Evolutionary conservation across 2,329 filamentous ascomycete genomes (phyloP).

Genomic region (Colletotrichum filicis): DNA sequence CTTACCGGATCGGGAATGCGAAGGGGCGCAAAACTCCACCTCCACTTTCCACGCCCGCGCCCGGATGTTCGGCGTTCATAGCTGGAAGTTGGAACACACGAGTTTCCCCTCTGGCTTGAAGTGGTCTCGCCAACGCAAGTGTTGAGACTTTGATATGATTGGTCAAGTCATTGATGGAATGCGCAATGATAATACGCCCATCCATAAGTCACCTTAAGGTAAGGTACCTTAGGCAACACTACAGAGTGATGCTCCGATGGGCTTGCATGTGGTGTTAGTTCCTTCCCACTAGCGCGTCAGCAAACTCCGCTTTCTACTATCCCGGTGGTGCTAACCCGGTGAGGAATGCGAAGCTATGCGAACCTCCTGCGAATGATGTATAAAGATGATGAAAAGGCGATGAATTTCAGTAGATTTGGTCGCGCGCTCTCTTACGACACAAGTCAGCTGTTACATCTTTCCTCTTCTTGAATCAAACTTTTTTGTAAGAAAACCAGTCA

Average conservation of each 20-base stretch:
- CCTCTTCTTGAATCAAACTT: neutral
- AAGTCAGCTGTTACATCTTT: too few species aligned
- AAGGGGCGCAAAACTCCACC: neutral
- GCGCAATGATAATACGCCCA: neutral
- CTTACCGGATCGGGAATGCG: conserved; percentile 26
- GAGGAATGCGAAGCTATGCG: conserved; percentile 22
- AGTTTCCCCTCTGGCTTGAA: too few species aligned
- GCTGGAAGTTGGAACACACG: neutral
- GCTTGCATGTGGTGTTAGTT: too few species aligned
- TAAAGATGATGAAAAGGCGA: neutral
- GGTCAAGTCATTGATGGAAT: neutral
- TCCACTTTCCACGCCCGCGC: neutral
- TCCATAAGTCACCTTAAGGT: too few species aligned
- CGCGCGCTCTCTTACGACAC: neutral
- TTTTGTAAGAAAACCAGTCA: too few species aligned
- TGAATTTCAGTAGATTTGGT: neutral
- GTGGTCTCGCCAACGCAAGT: too few species aligned
- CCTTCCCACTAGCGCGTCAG: neutral
- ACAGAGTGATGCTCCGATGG: neutral
- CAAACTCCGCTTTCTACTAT: neutral
- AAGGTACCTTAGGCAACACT: neutral
- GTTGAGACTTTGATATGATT: neutral
- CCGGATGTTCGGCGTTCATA: neutral
- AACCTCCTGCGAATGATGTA: neutral
- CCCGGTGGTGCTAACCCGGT: neutral